A percentile compares a stretch with the other conserved stretches of the same genome.
phyloP scores from a whole-genome alignment of 2,329 filamentous ascomycete species.

The Paecilomyces fulvus region DNA sequence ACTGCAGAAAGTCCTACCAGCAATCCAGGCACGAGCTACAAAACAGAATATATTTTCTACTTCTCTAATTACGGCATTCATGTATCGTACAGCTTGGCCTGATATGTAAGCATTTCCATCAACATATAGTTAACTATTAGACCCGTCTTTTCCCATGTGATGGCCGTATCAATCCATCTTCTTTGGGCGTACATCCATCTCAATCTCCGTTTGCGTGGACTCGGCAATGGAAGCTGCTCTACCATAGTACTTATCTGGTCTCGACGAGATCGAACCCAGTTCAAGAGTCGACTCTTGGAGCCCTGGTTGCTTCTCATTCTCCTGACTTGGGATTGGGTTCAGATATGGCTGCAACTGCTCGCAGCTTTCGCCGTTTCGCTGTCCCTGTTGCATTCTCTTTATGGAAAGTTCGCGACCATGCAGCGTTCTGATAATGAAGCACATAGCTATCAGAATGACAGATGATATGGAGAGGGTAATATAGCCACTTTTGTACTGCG shows the following conservation, averaged over 20 bases:
- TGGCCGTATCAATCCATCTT: not conserved
- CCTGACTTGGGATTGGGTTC: not conserved
- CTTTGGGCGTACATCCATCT: not conserved
- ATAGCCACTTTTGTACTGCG: conserved; percentile 52
- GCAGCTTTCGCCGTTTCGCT: not conserved
- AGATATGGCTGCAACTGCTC: not conserved
- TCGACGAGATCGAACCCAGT: not conserved
- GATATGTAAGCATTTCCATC: not conserved
- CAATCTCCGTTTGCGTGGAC: not conserved
- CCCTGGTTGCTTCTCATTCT: not conserved
- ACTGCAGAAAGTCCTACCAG: no score
- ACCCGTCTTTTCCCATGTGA: not conserved
- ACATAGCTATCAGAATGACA: conserved; percentile 41
- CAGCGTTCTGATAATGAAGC: conserved; percentile 37
- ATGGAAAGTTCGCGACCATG: conserved; percentile 1
- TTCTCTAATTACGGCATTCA: not conserved
- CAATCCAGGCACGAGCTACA: not conserved
- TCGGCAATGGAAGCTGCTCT: not conserved
- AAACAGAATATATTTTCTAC: not conserved
- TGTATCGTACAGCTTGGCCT: not conserved
- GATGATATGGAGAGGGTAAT: conserved; percentile 47
- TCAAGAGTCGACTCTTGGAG: not conserved
- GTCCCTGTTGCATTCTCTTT: conserved; percentile 12
- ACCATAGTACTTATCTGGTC: not conserved
- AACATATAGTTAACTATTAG: not conserved